Conservation (phyloP, 2,329 filamentous ascomycete genomes). For the Metarhizium brunneum region DNA sequence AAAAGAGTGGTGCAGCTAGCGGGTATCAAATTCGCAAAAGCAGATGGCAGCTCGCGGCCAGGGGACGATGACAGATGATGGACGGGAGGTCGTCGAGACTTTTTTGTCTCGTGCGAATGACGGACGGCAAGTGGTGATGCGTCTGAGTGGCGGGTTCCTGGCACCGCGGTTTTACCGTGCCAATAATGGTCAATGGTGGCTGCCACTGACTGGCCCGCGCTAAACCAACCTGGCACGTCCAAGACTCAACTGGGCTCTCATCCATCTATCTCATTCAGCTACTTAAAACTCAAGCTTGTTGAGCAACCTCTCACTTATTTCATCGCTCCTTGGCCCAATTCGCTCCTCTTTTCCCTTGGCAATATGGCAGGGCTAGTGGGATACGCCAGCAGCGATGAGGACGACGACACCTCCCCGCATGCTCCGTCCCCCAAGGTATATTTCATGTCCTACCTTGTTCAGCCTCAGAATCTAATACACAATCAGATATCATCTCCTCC, state of each 20-base stretch:
- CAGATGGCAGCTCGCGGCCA: background rate
- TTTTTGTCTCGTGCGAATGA: background rate
- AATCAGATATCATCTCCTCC: background rate
- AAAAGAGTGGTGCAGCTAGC: background rate
- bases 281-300: background rate
- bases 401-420: slow-evolving; percentile 22
- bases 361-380: slow-evolving; percentile 36
- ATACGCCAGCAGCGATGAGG: slow-evolving; percentile 44
- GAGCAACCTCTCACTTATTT: background rate
- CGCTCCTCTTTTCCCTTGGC: background rate
- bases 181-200: background rate
- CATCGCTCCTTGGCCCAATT: background rate
- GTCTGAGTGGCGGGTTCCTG: background rate
- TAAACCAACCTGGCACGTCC: background rate
- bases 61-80: background rate
- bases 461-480: background rate
- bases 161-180: background rate
- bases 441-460: background rate
- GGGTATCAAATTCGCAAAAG: background rate
- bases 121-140: no score
- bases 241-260: background rate
- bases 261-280: background rate
- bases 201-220: background rate
- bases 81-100: background rate
- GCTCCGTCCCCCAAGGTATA: background rate